Base-by-base conservation (phyloP, 352 stramenopile genomes). In the Globisporangium canariense region DNA sequence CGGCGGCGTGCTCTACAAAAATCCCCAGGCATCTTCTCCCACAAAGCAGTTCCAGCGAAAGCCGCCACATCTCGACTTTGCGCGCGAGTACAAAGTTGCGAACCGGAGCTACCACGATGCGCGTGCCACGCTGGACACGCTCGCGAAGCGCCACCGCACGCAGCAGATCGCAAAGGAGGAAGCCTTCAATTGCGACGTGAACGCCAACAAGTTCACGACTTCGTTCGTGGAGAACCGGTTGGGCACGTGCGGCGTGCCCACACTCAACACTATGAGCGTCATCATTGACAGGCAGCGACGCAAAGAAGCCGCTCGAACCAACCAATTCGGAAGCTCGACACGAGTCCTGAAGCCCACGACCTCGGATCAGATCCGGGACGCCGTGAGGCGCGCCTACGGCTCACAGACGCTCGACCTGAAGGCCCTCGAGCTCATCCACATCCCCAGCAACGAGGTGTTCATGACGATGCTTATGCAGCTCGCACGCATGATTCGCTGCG, bases 391-490 rank as follows among this genome's bases (percentile, higher is more conserved):
- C 0, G 74, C 74, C 0, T 90, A 84, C 32, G 82, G 84, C 32
- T 84, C 74, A 0, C 76, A 79, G 8, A 73, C 73, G 6, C 73
- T 93, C 28, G 78, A 93, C 36, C 61, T 93, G 3, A 91, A 89
- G 58, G 72, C 77, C 3, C 54, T 90, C 9, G 81, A 86, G 40
- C 76, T 93, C 30, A 74, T 87, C 2, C 73, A 84, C 52, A 78
- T 91, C 40, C 82, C 84, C 16, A n/a, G 36, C 14, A 41, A 62
- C 0, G 62, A 80, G 18, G 73, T 93, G 1, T 88, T 75, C 38
- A 74, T 76, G n/a, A 90, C 81, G 0, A 68, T 93, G 57, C 55
- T 91, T 46, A 43, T 88, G 40, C 84, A 93, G 58, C 70, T 93
- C 43, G 82, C 79, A 8, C 74, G 81, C 7, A 71, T 80, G 20